Conservation (phyloP, 208 protist genomes). For the Acanthamoeba divionensis region DNA sequence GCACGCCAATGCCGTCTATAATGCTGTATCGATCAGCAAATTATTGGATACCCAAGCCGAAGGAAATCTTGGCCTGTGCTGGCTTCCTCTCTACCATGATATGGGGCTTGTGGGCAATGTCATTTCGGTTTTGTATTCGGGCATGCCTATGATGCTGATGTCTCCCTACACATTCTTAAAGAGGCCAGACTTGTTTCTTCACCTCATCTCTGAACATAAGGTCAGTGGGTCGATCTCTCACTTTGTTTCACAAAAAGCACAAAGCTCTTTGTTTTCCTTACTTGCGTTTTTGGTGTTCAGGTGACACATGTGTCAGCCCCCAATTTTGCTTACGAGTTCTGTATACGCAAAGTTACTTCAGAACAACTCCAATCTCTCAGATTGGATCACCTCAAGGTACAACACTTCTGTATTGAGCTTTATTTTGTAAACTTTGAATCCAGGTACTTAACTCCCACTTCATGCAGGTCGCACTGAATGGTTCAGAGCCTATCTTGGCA, state of each 20-base stretch:
- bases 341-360: not conserved
- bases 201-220: not conserved
- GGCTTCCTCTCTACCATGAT: conserved; percentile 24
- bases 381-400: too few species aligned
- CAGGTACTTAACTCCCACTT: too few species aligned
- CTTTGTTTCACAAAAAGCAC: too few species aligned
- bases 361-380: too few species aligned
- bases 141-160: conserved; percentile 36
- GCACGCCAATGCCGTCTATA: conserved; percentile 19
- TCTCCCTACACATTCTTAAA: not conserved
- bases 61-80: not conserved
- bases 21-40: not conserved
- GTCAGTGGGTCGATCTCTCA: too few species aligned
- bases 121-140: conserved; percentile 1
- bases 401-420: too few species aligned
- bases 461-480: conserved; percentile 27
- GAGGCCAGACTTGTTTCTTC: not conserved
- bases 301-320: not conserved
- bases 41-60: not conserved
- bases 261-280: too few species aligned
- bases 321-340: conserved; percentile 21
- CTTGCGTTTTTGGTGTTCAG: too few species aligned
- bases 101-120: conserved; percentile 26
- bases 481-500: not conserved
- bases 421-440: too few species aligned